Evolutionary conservation across 257 asterid genomes (phyloP).

Genomic region (Solanum etuberosum): DNA sequence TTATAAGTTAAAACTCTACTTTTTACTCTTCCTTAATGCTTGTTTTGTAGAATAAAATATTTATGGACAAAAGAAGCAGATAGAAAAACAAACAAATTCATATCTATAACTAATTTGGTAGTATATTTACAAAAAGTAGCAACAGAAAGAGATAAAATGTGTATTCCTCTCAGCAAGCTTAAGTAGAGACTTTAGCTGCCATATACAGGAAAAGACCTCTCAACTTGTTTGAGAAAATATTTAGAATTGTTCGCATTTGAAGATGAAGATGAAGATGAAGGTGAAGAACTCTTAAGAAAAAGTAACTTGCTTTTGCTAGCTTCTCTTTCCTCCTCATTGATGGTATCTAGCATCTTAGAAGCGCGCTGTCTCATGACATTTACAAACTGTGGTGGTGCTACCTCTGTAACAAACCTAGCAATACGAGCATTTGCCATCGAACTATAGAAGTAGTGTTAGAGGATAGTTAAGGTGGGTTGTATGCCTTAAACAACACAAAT

Average conservation of each 20-base stretch:
- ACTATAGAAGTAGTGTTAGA: background rate
- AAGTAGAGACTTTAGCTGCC: background rate
- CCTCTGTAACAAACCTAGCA: constrained; percentile 48
- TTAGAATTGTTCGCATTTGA: background rate
- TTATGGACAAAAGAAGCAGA: background rate
- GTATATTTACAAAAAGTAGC: background rate
- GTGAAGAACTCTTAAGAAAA: background rate
- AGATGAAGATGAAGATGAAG: background rate
- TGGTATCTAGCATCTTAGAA: constrained; percentile 51
- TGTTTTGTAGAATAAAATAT: background rate
- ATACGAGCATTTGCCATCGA: constrained; percentile 47
- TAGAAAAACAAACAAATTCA: background rate
- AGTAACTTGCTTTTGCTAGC: background rate
- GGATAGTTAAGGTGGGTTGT: background rate
- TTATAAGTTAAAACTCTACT: background rate
- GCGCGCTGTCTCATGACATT: constrained; percentile 39
- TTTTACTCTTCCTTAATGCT: background rate
- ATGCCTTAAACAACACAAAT: background rate
- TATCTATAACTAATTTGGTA: background rate
- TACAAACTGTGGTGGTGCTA: constrained; percentile 52
- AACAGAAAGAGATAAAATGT: background rate
- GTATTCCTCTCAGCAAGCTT: background rate
- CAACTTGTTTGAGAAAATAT: background rate
- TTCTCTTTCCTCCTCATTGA: constrained; percentile 62
- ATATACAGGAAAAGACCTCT: constrained; percentile 1